Base-by-base conservation (phyloP, 2,329 filamentous ascomycete genomes). In the Tolypocladium guangdongense region DNA sequence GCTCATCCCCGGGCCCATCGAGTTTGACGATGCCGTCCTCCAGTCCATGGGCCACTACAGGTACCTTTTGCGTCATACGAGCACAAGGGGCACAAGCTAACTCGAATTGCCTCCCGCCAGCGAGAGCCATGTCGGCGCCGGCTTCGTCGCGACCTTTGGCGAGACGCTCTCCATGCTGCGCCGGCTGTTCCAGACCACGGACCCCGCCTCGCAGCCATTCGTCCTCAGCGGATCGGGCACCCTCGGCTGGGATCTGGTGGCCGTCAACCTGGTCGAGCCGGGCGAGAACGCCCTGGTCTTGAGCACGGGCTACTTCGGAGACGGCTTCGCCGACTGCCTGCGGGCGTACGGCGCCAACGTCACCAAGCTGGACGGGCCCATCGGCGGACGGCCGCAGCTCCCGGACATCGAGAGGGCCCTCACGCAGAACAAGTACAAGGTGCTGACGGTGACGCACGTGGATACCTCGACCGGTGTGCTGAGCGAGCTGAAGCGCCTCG, bases 381-480 rank as follows among this genome's bases (percentile, higher is more conserved):
- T 97, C 66, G 93, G 93, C 57, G 86, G 88, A 60, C 83, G 90
- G 52, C 92, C 92, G 47, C 87, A 95, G 66, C 81, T 95, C 38
- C 80, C 86, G 52, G 88, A 95, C 69, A 84, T 99, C 57, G 92
- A 97, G 74, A 82, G 86, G 71, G 90, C 91, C 3, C 77, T 99
- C 59, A 86, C 86, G 70, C 83, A 89, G 76, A 95, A 93, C 78
- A 83, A 88, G 65, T 97, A 95, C 80, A 97, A 97, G 80, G 70
- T 92, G 57, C 73, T 99, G 64, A 97, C 92, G 43, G 87, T 97
- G 59, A 99, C 93, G 12, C 93, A 99, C 69, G 92, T 96, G 57
- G 93, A 99, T 68, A 99, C 93, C 27, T 96, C 91, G 4, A 99
- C 93, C 38, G 93, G 93, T 61, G 93, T 99, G 30, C 76, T 99